Base-by-base conservation (phyloP, 306 rosid species). In the Prunus campanulata region DNA sequence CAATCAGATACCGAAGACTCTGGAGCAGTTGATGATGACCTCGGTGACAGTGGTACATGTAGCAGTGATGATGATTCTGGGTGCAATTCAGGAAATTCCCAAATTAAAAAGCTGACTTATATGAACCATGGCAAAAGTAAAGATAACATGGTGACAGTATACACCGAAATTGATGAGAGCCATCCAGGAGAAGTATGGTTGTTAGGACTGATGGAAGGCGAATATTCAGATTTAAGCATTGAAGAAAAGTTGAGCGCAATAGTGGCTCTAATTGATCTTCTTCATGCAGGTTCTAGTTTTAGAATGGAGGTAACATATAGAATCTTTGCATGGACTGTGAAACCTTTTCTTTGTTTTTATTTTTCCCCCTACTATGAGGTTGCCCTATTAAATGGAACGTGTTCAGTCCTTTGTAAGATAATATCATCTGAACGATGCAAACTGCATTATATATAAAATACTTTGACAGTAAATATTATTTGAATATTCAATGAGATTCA, bases 161-260 rank as follows among this genome's bases (percentile, higher is more conserved):
- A 49, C 86, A 89, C 90, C 76, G 99, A 92, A 87, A 95, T 95
- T 22, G 99, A 95, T 74, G 99, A 92, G 83, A 95, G 99, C 77
- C 86, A 86, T 86, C 83, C 93, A 13, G 99, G 97, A 39, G 99
- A 92, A 88, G 88, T 82, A 42, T 95, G 99, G 97, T 74, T 95
- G 76, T 82, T 92, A 82, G 99, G 97, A 81, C 70, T 95, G 79
- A 87, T 89, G 97, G 99, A 95, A 78, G 79, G 96, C 71, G 99
- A 95, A 84, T 92, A 95, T 84, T 92, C 97, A 46, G 89, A 87
- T 85, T 82, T 95, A 81, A 92, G 92, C 81, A 81, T 92, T 67
- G 97, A 92, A 73, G 99, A 95, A 81, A 95, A 89, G 83, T 84
- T 95, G 91, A 89, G 88, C 74, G 93, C 93, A 11, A 32, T 89